Percentiles rank a stretch among this genome's conserved stretches.
phyloP scores from a whole-genome alignment of 345 rosid species.

The Carallia pectinifolia region DNA sequence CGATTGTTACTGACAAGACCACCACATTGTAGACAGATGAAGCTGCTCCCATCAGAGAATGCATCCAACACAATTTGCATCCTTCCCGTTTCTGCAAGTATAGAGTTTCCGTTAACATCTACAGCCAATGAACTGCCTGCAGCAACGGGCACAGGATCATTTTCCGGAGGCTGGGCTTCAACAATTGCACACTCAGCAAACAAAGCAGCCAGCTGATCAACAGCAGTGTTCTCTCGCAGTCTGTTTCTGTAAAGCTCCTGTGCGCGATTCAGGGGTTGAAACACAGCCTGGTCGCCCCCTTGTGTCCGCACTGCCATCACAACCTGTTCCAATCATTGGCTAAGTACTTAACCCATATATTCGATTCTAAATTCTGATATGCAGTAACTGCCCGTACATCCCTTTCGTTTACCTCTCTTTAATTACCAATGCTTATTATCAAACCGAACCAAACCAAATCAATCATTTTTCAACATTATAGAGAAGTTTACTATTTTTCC shows the following conservation, averaged over 20 bases:
- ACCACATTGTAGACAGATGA: constrained; percentile 83
- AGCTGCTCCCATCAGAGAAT: constrained; percentile 92
- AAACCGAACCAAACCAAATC: too few relatives aligned
- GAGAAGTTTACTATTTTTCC: too few relatives aligned
- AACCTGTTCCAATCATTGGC: constrained; percentile 47
- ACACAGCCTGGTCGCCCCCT: constrained; percentile 85
- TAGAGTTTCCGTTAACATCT: constrained; percentile 57
- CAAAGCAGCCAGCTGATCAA: constrained; percentile 80
- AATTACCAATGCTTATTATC: too few relatives aligned
- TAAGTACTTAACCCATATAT: neutral
- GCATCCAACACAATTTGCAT: constrained; percentile 81
- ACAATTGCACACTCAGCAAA: constrained; percentile 91
- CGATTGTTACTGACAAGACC: constrained; percentile 88
- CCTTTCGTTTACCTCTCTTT: too few relatives aligned
- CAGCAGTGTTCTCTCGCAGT: constrained; percentile 51
- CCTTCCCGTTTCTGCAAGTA: constrained; percentile 78
- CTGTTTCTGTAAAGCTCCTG: constrained; percentile 61
- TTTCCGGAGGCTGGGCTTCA: constrained; percentile 59
- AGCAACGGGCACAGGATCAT: constrained; percentile 27
- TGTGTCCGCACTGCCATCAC: constrained; percentile 63
- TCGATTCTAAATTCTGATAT: neutral
- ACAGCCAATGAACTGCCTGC: constrained; percentile 21
- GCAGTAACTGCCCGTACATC: too few relatives aligned
- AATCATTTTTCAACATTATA: too few relatives aligned
- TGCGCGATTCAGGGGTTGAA: constrained; percentile 59